Conservation (phyloP, 106 monocot genomes). For the Iris macrosiphon region DNA sequence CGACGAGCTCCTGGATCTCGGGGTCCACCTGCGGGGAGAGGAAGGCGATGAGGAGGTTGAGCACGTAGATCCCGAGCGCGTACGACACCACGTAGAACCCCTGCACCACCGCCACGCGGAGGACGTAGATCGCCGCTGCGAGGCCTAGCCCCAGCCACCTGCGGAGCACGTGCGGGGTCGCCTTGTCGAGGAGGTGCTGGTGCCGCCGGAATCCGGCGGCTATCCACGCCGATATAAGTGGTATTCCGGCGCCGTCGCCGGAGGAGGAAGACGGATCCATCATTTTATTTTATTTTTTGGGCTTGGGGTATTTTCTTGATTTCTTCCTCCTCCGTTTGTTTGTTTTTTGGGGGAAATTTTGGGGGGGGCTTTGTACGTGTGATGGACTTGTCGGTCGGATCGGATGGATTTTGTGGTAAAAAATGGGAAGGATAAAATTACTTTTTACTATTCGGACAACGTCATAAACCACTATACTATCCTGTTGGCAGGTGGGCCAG, state of each 20-base stretch:
- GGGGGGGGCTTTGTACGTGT: no score
- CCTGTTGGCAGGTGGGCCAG: no score
- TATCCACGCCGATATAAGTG: conserved; percentile 14
- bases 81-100: conserved; percentile 83
- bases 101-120: conserved; percentile 37
- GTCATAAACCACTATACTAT: no score
- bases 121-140: conserved; percentile 24
- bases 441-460: no score
- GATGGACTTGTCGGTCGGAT: no score
- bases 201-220: conserved; percentile 26
- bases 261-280: conserved; percentile 7
- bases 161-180: conserved; percentile 52
- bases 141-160: conserved; percentile 44
- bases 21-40: conserved; percentile 88
- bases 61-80: conserved; percentile 74
- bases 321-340: no score
- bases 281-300: not conserved
- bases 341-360: no score
- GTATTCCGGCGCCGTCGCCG: conserved; percentile 8
- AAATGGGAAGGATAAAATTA: no score
- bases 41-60: conserved; percentile 75
- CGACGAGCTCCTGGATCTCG: conserved; percentile 46
- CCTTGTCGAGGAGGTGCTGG: conserved; percentile 73
- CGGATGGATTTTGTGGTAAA: no score
- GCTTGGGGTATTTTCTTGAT: no score